Evolutionary conservation across 495 filamentous ascomycete genomes (phyloP).

Genomic region (Parachaetomium inaequale): DNA sequence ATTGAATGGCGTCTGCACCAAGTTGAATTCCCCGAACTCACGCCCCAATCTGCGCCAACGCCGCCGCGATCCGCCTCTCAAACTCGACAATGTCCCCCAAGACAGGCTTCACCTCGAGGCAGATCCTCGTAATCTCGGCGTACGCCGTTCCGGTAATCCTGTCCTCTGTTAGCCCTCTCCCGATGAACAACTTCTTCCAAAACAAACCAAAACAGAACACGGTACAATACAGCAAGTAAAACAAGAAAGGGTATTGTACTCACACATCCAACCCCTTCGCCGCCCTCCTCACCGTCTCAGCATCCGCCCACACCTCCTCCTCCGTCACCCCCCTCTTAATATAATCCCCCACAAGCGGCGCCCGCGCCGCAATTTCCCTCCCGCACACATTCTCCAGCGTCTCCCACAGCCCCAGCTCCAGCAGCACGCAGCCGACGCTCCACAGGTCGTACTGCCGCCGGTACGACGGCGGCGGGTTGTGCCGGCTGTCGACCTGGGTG

Average conservation of each 20-base stretch:
- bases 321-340: background rate
- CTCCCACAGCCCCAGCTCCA: conserved; percentile 20
- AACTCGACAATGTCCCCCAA: conserved; percentile 8
- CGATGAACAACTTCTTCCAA: background rate
- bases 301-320: conserved; percentile 13
- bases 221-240: background rate
- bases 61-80: conserved; percentile 11
- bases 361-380: conserved; percentile 9
- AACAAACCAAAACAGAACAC: background rate
- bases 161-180: background rate
- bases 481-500: no score
- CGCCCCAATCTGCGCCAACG: conserved; percentile 10
- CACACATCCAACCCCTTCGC: conserved; percentile 15
- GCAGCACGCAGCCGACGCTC: conserved; percentile 10
- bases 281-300: conserved; percentile 6
- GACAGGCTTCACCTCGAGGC: background rate
- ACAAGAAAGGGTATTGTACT: background rate
- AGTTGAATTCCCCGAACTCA: background rate
- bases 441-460: conserved; percentile 10
- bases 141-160: conserved; percentile 16
- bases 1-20: no score
- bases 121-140: conserved; percentile 14
- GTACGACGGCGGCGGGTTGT: no score
- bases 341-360: background rate
- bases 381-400: conserved; percentile 14